A percentile compares a stretch with the other conserved stretches of the same genome.
Conservation (phyloP, 169 alveolate species). For the Eimeria sp. region DNA sequence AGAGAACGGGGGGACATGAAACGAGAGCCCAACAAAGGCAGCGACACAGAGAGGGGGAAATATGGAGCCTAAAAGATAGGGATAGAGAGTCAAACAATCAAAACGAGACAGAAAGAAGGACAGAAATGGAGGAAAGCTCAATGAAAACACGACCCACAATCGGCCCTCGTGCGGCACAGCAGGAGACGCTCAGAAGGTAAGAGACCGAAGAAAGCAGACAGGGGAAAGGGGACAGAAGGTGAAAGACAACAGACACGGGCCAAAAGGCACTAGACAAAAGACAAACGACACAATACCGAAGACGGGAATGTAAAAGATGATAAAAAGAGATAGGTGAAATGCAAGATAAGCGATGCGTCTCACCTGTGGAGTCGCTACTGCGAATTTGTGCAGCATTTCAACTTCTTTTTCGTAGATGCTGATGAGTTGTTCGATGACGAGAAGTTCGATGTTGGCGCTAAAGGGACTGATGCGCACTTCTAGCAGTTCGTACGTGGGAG, state of each 20-base stretch:
- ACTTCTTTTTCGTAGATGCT: conserved; percentile 90
- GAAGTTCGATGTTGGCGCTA: conserved; percentile 92
- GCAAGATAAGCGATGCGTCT: background rate
- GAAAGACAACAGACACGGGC: background rate
- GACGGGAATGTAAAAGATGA: background rate
- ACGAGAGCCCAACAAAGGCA: background rate
- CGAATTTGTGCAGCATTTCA: conserved; percentile 83
- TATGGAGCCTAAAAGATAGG: background rate
- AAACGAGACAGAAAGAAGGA: background rate
- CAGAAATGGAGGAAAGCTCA: background rate
- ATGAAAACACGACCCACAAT: background rate
- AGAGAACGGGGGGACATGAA: background rate
- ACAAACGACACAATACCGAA: background rate
- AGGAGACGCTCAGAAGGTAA: too few relatives aligned
- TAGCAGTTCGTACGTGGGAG: conserved; percentile 91
- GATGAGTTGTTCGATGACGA: conserved; percentile 93
- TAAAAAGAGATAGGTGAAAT: background rate
- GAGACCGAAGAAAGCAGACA: background rate
- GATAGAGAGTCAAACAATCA: background rate
- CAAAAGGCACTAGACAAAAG: background rate
- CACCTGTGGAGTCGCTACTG: conserved; percentile 50
- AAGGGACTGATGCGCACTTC: conserved; percentile 90
- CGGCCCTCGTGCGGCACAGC: too few relatives aligned
- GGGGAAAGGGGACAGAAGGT: background rate
- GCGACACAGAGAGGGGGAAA: background rate